These are phyloP conservation scores for Delitschia confertaspora DNA, from an alignment of 495 filamentous ascomycete species.

Conservation along the genomic window DNA sequence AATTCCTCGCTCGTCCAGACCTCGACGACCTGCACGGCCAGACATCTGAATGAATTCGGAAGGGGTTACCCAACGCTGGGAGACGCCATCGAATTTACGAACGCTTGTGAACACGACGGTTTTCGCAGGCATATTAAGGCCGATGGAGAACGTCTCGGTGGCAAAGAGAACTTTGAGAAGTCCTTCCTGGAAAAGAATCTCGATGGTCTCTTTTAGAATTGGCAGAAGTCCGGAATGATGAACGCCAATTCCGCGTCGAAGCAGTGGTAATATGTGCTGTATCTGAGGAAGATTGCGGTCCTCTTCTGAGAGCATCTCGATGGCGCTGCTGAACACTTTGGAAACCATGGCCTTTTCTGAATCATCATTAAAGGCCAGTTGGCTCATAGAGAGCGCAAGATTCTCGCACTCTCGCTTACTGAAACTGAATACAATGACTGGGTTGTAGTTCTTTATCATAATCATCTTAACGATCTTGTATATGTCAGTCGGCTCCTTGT, in stretches of 20 bases:
- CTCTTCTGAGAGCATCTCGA: constrained; percentile 82
- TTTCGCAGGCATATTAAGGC: constrained; percentile 97
- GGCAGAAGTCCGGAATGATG: constrained; percentile 94
- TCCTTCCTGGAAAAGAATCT: constrained; percentile 96
- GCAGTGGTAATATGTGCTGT: constrained; percentile 75
- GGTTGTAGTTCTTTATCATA: constrained; percentile 90
- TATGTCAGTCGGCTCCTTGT: constrained; percentile 67
- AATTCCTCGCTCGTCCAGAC: constrained; percentile 95
- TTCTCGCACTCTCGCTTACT: constrained; percentile 93
- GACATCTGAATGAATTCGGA: constrained; percentile 99
- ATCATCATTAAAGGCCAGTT: constrained; percentile 92
- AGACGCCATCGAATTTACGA: constrained; percentile 84
- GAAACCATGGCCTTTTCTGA: constrained; percentile 89
- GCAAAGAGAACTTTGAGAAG: constrained; percentile 97
- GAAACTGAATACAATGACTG: constrained; percentile 98
- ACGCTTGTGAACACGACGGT: constrained; percentile 97
- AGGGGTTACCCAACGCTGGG: constrained; percentile 74
- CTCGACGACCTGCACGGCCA: constrained; percentile 87
- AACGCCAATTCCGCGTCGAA: constrained; percentile 88
- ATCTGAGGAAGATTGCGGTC: constrained; percentile 84
- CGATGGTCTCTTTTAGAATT: constrained; percentile 96
- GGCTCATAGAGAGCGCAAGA: constrained; percentile 72
- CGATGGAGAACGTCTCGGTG: constrained; percentile 97
- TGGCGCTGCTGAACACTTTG: constrained; percentile 86
- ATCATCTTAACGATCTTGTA: constrained; percentile 98